Evolutionary conservation across 345 rosid genomes (phyloP).

Genomic region (Eucalyptus caleyi): DNA sequence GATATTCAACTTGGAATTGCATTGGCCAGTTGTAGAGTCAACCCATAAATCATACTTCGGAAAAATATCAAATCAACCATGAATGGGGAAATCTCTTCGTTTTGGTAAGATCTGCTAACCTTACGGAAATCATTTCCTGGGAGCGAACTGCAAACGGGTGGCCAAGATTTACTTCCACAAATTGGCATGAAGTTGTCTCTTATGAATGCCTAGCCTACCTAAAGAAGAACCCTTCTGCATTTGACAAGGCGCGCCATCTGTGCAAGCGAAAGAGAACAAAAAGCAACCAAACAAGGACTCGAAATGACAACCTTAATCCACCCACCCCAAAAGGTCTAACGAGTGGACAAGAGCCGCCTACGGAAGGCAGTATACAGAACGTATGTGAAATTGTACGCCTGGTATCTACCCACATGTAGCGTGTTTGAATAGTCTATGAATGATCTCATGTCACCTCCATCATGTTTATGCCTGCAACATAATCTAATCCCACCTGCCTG

Average conservation of each 20-base stretch:
- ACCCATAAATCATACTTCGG: no score
- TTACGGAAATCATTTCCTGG: no score
- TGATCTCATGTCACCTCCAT: background rate
- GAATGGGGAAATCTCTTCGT: no score
- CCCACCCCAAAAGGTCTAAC: background rate
- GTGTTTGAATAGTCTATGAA: background rate
- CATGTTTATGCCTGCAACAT: background rate
- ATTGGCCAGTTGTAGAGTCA: no score
- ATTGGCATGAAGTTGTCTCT: background rate
- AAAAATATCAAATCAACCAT: no score
- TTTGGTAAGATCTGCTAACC: no score
- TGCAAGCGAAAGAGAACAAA: background rate
- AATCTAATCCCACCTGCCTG: background rate
- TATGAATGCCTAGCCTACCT: background rate
- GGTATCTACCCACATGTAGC: background rate
- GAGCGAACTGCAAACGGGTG: no score
- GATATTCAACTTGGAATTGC: no score
- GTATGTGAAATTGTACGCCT: background rate
- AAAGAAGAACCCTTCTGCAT: background rate
- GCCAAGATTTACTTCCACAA: no score
- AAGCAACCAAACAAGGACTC: background rate
- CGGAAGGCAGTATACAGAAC: background rate
- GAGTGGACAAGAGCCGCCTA: background rate
- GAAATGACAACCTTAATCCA: background rate
- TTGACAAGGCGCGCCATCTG: background rate